Evolutionary conservation across 768 basidiomycete species (phyloP).

Genomic region (Mycena leptocephala): DNA sequence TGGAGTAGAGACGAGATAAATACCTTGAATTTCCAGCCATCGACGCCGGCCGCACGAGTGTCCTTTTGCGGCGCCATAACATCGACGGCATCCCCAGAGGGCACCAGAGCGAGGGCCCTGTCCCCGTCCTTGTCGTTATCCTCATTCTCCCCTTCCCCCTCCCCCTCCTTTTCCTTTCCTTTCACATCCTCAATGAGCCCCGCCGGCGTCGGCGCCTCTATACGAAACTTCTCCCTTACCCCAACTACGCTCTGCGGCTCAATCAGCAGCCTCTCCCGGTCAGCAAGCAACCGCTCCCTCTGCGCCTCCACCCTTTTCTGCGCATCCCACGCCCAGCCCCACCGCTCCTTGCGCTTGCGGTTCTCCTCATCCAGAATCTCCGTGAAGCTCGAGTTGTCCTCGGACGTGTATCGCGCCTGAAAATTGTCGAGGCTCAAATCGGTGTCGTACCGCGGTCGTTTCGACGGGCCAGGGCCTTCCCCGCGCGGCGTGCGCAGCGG

Average conservation of each 20-base stretch:
- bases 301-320: conserved; percentile 85
- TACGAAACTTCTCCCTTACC: conserved; percentile 77
- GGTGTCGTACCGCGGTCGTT: conserved; percentile 74
- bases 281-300: conserved; percentile 76
- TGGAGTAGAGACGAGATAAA: conserved; percentile 9
- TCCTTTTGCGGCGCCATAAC: conserved; percentile 90
- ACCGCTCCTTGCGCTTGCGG: conserved; percentile 81
- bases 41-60: conserved; percentile 78
- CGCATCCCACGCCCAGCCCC: conserved; percentile 96
- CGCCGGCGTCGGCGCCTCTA: conserved; percentile 71
- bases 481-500: conserved; percentile 66
- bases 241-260: conserved; percentile 76
- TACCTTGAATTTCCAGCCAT: conserved; percentile 90
- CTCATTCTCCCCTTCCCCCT: conserved; percentile 46
- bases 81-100: conserved; percentile 56
- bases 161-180: conserved; percentile 43
- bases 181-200: conserved; percentile 67
- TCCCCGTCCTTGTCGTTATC: conserved; percentile 25
- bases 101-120: conserved; percentile 20
- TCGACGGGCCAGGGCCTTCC: conserved; percentile 63
- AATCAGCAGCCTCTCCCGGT: conserved; percentile 79
- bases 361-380: conserved; percentile 95
- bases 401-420: conserved; percentile 94
- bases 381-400: conserved; percentile 98
- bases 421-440: conserved; percentile 86